A percentile compares a stretch with the other conserved stretches of the same genome.
phyloP scores from a whole-genome alignment of 2,329 filamentous ascomycete species.

The Ophiocordyceps camponoti-floridani region DNA sequence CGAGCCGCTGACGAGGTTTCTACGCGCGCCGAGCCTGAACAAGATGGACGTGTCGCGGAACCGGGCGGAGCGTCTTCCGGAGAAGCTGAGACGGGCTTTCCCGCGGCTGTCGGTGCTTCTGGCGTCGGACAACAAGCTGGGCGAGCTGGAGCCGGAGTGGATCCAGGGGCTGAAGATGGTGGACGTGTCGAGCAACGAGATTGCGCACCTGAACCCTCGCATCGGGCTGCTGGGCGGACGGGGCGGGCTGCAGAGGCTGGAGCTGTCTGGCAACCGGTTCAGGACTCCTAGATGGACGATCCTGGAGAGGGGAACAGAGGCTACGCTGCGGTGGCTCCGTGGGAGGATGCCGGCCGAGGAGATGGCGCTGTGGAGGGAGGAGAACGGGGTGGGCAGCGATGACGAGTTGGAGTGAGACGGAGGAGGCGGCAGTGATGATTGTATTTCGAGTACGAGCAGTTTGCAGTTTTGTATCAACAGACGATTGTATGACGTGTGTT shows the following conservation, averaged over 20 bases:
- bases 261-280: conserved; percentile 75
- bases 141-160: conserved; percentile 52
- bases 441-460: not conserved
- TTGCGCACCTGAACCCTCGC: conserved; percentile 61
- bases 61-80: conserved; percentile 53
- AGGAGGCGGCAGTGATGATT: not conserved
- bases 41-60: conserved; percentile 73
- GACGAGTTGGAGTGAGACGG: conserved; percentile 5
- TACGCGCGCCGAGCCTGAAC: conserved; percentile 58
- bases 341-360: conserved; percentile 51
- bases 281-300: conserved; percentile 72
- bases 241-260: conserved; percentile 43
- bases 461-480: not conserved
- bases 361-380: conserved; percentile 36
- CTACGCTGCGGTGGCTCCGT: conserved; percentile 63
- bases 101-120: conserved; percentile 54
- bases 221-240: conserved; percentile 58
- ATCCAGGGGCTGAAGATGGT: conserved; percentile 59
- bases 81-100: conserved; percentile 43
- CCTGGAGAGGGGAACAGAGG: conserved; percentile 73
- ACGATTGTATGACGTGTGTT: not conserved
- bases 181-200: conserved; percentile 72
- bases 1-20: conserved; percentile 41
- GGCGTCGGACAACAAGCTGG: conserved; percentile 63
- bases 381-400: conserved; percentile 19